Conservation (phyloP, 305 asterid species). For the Fraxinus angustifolia region DNA sequence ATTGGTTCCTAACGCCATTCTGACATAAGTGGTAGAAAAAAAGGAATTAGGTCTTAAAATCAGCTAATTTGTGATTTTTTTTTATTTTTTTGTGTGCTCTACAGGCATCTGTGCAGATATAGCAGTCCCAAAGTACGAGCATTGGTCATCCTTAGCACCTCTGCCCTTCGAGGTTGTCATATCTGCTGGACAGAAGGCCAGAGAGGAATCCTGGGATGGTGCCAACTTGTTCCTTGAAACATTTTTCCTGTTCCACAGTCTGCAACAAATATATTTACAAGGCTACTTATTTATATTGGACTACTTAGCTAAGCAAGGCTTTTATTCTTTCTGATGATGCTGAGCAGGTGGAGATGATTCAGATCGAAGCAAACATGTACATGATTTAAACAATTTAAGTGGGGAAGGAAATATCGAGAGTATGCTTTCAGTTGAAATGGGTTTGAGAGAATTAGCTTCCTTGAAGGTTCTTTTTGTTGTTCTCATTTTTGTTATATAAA, state of each 20-base stretch:
- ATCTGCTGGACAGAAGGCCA: constrained; percentile 97
- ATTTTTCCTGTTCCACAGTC: not conserved
- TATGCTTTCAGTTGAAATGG: constrained; percentile 99
- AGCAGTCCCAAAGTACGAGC: constrained; percentile 75
- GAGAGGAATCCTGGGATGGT: constrained; percentile 88
- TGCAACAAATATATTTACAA: constrained; percentile 13
- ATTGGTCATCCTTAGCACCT: constrained; percentile 98
- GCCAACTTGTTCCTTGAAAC: constrained; percentile 30
- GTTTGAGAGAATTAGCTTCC: constrained; percentile 91
- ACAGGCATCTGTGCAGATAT: constrained; percentile 91
- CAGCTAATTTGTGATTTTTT: not conserved
- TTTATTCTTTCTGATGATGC: constrained; percentile 22
- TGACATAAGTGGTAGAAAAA: not conserved
- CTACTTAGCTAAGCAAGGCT: constrained; percentile 25
- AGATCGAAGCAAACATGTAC: constrained; percentile 57
- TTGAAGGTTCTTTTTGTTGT: constrained; percentile 56
- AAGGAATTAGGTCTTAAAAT: not conserved
- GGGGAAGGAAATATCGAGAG: constrained; percentile 99
- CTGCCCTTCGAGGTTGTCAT: constrained; percentile 94
- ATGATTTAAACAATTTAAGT: constrained; percentile 66
- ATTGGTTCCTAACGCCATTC: not conserved
- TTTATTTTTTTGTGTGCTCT: constrained; percentile 5
- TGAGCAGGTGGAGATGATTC: constrained; percentile 79
- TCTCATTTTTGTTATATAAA: not conserved
- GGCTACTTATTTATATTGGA: constrained; percentile 17